phyloP scores from a whole-genome alignment of 495 filamentous ascomycete species.

The Tuber brumale region DNA sequence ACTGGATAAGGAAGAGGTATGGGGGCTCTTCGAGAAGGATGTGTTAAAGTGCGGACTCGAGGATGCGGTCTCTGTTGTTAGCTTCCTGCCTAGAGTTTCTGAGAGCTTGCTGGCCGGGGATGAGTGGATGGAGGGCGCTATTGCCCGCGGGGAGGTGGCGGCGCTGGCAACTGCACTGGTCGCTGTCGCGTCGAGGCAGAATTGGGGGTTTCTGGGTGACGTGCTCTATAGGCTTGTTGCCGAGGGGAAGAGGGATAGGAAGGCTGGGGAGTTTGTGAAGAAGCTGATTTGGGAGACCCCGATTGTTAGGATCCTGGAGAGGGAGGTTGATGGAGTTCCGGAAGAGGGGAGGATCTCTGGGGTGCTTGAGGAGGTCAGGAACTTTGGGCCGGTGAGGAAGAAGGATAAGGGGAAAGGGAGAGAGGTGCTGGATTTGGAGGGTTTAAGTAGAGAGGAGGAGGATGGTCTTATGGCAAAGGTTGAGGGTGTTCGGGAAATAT shows the following conservation, averaged over 20 bases:
- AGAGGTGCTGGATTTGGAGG: slow-evolving; percentile 47
- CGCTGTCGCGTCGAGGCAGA: slow-evolving; percentile 21
- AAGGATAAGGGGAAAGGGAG: slow-evolving; percentile 64
- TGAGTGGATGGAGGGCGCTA: slow-evolving; percentile 31
- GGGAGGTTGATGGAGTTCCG: slow-evolving; percentile 14
- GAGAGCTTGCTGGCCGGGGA: slow-evolving; percentile 39
- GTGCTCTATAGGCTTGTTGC: slow-evolving; percentile 25
- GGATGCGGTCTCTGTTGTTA: slow-evolving; percentile 12
- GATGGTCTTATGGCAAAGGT: slow-evolving; percentile 76
- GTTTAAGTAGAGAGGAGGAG: slow-evolving; percentile 53
- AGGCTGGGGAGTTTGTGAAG: slow-evolving; percentile 16
- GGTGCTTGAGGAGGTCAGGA: slow-evolving; percentile 21
- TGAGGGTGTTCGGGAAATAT: slow-evolving; percentile 83
- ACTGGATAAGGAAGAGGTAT: slow-evolving; percentile 13
- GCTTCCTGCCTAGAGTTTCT: slow-evolving; percentile 17
- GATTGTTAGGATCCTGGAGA: slow-evolving; percentile 18
- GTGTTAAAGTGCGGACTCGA: slow-evolving; percentile 10
- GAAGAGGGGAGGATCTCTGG: slow-evolving; percentile 22
- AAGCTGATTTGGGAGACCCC: slow-evolving; percentile 20
- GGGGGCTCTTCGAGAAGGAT: slow-evolving; percentile 25
- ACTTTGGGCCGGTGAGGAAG: slow-evolving; percentile 18
- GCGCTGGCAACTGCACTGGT: slow-evolving; percentile 30
- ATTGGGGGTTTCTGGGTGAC: slow-evolving; percentile 38
- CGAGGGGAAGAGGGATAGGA: slow-evolving; percentile 12
- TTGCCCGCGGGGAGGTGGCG: slow-evolving; percentile 7